Conservation (phyloP, 1,284 basidiomycete species). For the Cerrena zonata region DNA sequence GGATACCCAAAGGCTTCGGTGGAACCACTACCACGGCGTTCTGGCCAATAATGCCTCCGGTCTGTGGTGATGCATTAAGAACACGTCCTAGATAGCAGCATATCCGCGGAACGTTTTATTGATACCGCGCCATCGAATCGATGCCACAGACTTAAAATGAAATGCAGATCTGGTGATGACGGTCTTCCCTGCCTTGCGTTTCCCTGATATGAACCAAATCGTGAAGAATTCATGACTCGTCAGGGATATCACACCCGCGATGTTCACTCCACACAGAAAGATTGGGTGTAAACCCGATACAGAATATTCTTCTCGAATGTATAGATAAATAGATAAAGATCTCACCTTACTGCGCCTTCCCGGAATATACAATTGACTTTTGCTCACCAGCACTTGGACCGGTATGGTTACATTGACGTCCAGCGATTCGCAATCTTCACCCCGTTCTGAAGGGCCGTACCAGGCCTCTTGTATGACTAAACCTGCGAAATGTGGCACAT, state of each 20-base stretch:
- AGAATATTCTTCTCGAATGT: too few species aligned
- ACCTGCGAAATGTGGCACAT: conserved; percentile 35
- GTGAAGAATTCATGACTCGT: too few species aligned
- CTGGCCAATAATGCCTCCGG: not conserved
- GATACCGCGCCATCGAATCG: not conserved
- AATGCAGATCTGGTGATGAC: not conserved
- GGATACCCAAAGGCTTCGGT: too few species aligned
- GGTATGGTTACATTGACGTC: conserved; percentile 74
- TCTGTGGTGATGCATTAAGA: too few species aligned
- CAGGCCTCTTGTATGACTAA: conserved; percentile 68
- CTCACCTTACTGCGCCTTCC: conserved; percentile 63
- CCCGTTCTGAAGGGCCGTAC: conserved; percentile 56
- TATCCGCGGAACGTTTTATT: not conserved
- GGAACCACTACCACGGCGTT: not conserved
- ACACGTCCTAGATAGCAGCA: not conserved
- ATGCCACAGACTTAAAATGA: not conserved
- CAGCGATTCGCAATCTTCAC: conserved; percentile 47
- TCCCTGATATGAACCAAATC: not conserved
- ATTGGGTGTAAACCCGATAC: not conserved
- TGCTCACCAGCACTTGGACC: conserved; percentile 75
- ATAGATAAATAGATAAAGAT: not conserved
- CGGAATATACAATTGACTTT: conserved; percentile 76
- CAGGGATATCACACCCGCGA: not conserved
- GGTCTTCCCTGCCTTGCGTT: not conserved
- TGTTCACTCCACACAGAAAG: not conserved